These are phyloP conservation scores for Tetrapisispora fleetii DNA, from an alignment of 805 yeast genomes.

Conservation along the genomic window DNA sequence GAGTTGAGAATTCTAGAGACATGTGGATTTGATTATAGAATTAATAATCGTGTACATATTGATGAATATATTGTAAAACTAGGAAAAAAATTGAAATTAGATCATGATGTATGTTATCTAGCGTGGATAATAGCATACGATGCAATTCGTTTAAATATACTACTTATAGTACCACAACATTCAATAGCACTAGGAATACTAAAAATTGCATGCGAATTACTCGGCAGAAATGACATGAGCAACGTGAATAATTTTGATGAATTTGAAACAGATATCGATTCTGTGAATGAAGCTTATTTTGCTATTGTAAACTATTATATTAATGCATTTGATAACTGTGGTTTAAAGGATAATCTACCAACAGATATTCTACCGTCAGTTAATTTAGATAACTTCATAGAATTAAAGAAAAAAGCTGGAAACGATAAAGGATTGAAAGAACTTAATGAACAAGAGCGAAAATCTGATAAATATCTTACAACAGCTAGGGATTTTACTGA, in stretches of 20 bases:
- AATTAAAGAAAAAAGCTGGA: slow-evolving; percentile 38
- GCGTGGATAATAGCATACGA: slow-evolving; percentile 78
- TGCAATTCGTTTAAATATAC: slow-evolving; percentile 55
- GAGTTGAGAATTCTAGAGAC: slow-evolving; percentile 72
- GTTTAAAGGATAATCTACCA: slow-evolving; percentile 35
- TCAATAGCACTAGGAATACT: slow-evolving; percentile 61
- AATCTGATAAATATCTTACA: slow-evolving; percentile 39
- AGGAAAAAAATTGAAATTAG: slow-evolving; percentile 39
- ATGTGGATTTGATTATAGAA: slow-evolving; percentile 70
- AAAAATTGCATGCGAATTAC: slow-evolving; percentile 46
- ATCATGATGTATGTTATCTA: slow-evolving; percentile 39
- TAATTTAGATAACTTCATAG: slow-evolving; percentile 30
- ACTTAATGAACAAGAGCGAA: slow-evolving; percentile 23
- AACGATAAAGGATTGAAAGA: slow-evolving; percentile 27
- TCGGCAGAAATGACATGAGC: slow-evolving; percentile 10
- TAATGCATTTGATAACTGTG: slow-evolving; percentile 43
- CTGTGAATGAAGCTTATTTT: slow-evolving; percentile 40
- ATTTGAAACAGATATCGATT: slow-evolving; percentile 26
- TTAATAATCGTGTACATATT: slow-evolving; percentile 37
- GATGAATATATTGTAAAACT: slow-evolving; percentile 60
- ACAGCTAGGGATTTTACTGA: slow-evolving; percentile 26
- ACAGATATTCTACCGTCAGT: slow-evolving; percentile 10
- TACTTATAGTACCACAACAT: slow-evolving; percentile 65
- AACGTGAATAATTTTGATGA: slow-evolving; percentile 7
- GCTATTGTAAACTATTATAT: slow-evolving; percentile 54